These are phyloP conservation scores for Leccinellum rugosiceps DNA, from an alignment of 768 basidiomycete genomes.

Conservation along the genomic window DNA sequence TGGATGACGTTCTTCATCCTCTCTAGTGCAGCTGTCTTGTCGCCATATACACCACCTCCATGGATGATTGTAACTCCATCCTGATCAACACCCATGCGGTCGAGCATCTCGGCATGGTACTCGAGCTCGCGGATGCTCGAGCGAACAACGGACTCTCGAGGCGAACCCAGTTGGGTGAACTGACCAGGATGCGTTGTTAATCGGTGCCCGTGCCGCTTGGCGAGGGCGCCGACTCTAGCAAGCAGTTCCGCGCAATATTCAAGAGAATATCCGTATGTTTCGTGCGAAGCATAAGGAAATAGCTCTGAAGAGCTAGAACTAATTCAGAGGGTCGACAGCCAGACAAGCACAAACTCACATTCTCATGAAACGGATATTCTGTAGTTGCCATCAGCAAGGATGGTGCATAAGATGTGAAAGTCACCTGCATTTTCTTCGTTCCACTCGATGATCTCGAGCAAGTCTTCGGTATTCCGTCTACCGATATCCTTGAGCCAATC, in stretches of 20 bases:
- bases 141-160: slow-evolving; percentile 67
- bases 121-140: slow-evolving; percentile 76
- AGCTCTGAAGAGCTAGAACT: slow-evolving; percentile 69
- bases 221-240: slow-evolving; percentile 58
- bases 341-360: slow-evolving; percentile 31
- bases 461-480: slow-evolving; percentile 68
- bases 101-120: slow-evolving; percentile 88
- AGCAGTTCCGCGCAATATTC: slow-evolving; percentile 62
- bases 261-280: slow-evolving; percentile 74
- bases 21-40: slow-evolving; percentile 67
- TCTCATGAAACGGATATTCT: slow-evolving; percentile 83
- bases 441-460: slow-evolving; percentile 79
- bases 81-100: slow-evolving; percentile 74
- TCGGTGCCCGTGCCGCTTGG: slow-evolving; percentile 68
- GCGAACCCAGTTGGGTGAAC: slow-evolving; percentile 80
- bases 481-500: slow-evolving; percentile 83
- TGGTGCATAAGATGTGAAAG: neutral
- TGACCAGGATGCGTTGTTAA: slow-evolving; percentile 90
- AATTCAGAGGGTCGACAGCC: neutral
- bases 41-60: slow-evolving; percentile 80
- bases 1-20: slow-evolving; percentile 72
- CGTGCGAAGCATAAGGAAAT: slow-evolving; percentile 91
- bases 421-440: slow-evolving; percentile 74
- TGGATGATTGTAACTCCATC: slow-evolving; percentile 90
- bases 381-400: neutral